These are phyloP conservation scores for Metschnikowia matae DNA, from an alignment of 805 yeast genomes.

Conservation along the genomic window DNA sequence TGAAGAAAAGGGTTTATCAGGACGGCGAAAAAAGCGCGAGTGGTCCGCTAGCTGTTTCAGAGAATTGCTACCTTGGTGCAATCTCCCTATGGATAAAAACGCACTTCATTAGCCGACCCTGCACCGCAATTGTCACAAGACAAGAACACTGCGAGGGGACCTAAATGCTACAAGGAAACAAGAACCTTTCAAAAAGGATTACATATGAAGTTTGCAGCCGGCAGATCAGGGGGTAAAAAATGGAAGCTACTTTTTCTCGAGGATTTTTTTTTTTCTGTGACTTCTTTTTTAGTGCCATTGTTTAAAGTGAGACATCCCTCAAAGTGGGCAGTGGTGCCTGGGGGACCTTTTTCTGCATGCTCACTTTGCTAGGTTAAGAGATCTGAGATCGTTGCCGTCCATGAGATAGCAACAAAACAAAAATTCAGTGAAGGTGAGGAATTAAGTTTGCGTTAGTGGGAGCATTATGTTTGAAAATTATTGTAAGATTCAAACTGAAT, in stretches of 20 bases:
- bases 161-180: no score
- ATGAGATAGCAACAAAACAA: neutral
- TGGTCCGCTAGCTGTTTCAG: constrained; percentile 1
- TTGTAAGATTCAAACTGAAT: no score
- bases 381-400: neutral
- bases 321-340: neutral
- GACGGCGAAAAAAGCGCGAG: constrained; percentile 6
- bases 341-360: neutral
- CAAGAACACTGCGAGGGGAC: constrained; percentile 1
- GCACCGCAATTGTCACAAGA: constrained; percentile 11
- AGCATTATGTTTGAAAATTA: no score
- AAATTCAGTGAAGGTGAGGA: neutral
- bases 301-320: neutral
- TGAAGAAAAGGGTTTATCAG: neutral
- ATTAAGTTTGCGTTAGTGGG: no score
- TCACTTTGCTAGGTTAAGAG: neutral
- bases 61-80: constrained; percentile 4
- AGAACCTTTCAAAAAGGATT: no score
- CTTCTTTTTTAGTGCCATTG: neutral
- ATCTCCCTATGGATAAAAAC: constrained; percentile 1
- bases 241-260: neutral
- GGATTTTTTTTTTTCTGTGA: neutral
- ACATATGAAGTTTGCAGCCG: no score
- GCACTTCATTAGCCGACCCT: constrained; percentile 1
- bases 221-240: no score